These are phyloP conservation scores for Auricularia cornea DNA, from an alignment of 768 basidiomycete genomes.

Conservation along the genomic window DNA sequence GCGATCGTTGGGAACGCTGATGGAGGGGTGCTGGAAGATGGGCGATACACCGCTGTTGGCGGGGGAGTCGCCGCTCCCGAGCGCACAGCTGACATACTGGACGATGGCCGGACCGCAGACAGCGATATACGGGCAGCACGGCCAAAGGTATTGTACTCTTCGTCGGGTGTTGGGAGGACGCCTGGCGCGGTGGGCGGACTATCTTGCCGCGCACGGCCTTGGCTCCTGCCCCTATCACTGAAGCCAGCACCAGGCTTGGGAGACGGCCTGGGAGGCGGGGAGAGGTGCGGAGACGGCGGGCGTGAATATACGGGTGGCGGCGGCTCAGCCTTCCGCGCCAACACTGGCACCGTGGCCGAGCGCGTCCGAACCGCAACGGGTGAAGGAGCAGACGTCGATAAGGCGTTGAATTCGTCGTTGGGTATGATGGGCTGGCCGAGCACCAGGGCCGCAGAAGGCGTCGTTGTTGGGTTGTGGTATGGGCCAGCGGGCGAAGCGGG, in stretches of 20 bases:
- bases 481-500: background rate
- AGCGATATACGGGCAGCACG: background rate
- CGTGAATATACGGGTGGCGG: background rate
- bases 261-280: background rate
- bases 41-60: background rate
- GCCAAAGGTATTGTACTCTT: background rate
- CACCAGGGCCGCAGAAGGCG: background rate
- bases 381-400: background rate
- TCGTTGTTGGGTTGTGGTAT: background rate
- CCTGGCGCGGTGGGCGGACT: background rate
- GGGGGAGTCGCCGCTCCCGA: too few species aligned
- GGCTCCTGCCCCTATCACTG: too few species aligned
- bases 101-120: background rate
- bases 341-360: background rate
- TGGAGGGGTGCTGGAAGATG: background rate
- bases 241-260: background rate
- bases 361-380: background rate
- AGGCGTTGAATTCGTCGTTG: background rate
- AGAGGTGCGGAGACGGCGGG: background rate
- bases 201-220: too few species aligned
- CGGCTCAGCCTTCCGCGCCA: background rate
- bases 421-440: background rate
- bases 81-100: background rate
- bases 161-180: background rate
- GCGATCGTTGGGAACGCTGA: background rate